Base-by-base conservation (phyloP, 169 alveolate genomes). In the Perkinsus olseni region DNA sequence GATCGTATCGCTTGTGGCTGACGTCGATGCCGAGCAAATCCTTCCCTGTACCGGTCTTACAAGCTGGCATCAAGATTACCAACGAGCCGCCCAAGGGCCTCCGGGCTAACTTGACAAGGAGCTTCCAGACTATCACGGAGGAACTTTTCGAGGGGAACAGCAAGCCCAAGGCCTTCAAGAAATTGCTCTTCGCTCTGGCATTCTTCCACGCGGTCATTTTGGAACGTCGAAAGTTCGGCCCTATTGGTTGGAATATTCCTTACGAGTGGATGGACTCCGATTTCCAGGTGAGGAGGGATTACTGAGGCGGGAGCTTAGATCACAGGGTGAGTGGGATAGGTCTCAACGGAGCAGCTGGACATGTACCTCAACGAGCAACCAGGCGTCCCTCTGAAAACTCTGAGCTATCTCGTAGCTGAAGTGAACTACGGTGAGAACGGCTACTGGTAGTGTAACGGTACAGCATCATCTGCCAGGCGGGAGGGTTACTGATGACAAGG, bases 81-180 rank as follows among this genome's bases (percentile, higher is more conserved):
- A 97, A 97, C 94, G 99, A 97, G 92, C 99, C 99, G 13, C 99
- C 99, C 24, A 97, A 97, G 96, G 99, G 99, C 48, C 96, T 97
- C 38, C 95, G 96, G 51, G 98, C 99, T 0, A 97, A 97, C 93
- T 51, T 98, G 91, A 94, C 94, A 94, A 96, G 98, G 50, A 97
- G 98, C 1, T 98, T 95, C 93, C 94, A 95, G 62, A 97, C 97
- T 95, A 95, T 97, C n/a, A 94, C 94, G 21, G 98, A 96, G 90
- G 97, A 96, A 92, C 82, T 62, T 13, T 62, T 62, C 82, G 82
- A 62, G 82, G 82, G 82, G 34, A 62, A 62, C 31, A 62, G 37
- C 82, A 62, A 62, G 34, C 82, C 82, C 37, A 62, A 24, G 74
- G 97, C 96, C 94, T 98, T 95, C 95, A 97, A 98, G 96, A 96